Base-by-base conservation (phyloP, 2,329 filamentous ascomycete species). In the Epichloe baconii region DNA sequence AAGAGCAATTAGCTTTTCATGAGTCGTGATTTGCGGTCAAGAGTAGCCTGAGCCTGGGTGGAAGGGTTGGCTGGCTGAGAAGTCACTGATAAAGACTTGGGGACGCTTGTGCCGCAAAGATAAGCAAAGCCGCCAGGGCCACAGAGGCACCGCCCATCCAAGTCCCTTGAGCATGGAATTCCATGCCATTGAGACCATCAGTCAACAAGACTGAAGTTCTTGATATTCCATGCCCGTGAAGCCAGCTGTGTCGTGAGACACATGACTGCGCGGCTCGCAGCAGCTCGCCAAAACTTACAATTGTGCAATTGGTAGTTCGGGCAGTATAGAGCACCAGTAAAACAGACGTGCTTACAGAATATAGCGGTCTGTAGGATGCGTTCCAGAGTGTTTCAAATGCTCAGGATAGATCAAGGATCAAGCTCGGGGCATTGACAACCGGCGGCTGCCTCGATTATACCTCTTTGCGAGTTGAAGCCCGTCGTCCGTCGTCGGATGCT, bases 391-490 rank as follows among this genome's bases (percentile, higher is more conserved):
- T 49, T 37, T n/a, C 15, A 17, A 17, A 23, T 19, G 42, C 23
- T 42, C 14, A 17, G 47, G 21, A 15, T 44, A 44, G 36, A 8
- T 23, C 44, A 26, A 26, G 23, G 44, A 11, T 26, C 31, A 17
- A 47, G 34, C 38, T 50, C 42, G 19, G 45, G 45, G 44, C 41
- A 36, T 47, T 17, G 47, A 40, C 21, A 41, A 40, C 35, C 42
- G 48, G 48, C 40, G 37, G 54, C 49, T 34, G 54, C 44, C 35
- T 43, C 47, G 48, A 43, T 45, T 47, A 51, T 53, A 52, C 52
- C 44, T 48, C 38, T 55, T 55, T 51, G 23, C 23, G 2, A 26
- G 6, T 26, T 26, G 48, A 55, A 43, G 45, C 23, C 26, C 26
- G 17, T 35, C 35, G 7, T 41, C 26, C 26, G 17, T 35, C 35